Conservation (phyloP, 2,329 filamentous ascomycete species). For the Emericellopsis cladophorae region DNA sequence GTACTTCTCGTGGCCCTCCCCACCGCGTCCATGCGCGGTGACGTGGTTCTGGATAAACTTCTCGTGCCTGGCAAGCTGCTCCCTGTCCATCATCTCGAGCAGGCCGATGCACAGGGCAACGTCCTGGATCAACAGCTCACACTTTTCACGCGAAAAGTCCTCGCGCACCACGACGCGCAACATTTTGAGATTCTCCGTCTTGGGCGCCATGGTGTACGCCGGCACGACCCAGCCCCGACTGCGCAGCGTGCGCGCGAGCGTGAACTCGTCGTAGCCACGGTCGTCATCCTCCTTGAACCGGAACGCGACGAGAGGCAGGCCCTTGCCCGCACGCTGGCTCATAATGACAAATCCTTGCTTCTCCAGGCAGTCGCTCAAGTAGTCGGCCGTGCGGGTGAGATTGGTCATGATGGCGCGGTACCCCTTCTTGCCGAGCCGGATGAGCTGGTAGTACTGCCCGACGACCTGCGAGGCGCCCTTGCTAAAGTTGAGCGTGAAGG, state of each 20-base stretch:
- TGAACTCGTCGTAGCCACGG: slow-evolving; percentile 59
- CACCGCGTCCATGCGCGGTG: slow-evolving; percentile 34
- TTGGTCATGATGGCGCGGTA: slow-evolving; percentile 93
- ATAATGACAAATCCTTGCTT: slow-evolving; percentile 77
- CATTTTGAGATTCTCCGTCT: slow-evolving; percentile 76
- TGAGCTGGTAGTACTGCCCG: slow-evolving; percentile 94
- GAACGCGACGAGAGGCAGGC: slow-evolving; percentile 84
- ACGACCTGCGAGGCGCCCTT: slow-evolving; percentile 92
- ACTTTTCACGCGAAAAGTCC: slow-evolving; percentile 75
- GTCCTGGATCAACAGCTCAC: slow-evolving; percentile 66
- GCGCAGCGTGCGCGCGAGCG: slow-evolving; percentile 73
- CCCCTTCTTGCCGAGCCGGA: slow-evolving; percentile 83
- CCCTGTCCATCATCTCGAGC: slow-evolving; percentile 61
- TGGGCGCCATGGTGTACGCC: slow-evolving; percentile 92
- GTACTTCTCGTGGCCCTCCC: slow-evolving; percentile 34
- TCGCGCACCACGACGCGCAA: slow-evolving; percentile 86
- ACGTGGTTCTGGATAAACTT: slow-evolving; percentile 49
- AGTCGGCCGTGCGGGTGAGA: slow-evolving; percentile 79
- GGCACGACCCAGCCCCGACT: slow-evolving; percentile 87
- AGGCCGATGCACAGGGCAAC: slow-evolving; percentile 65
- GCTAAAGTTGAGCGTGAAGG: slow-evolving; percentile 95
- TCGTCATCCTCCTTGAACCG: slow-evolving; percentile 47
- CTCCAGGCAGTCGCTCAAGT: slow-evolving; percentile 62
- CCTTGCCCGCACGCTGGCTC: slow-evolving; percentile 64
- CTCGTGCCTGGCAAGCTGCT: slow-evolving; percentile 56